phyloP scores from a whole-genome alignment of 192 early-diverging fungal genomes.

The Irineochytrium annulatum region DNA sequence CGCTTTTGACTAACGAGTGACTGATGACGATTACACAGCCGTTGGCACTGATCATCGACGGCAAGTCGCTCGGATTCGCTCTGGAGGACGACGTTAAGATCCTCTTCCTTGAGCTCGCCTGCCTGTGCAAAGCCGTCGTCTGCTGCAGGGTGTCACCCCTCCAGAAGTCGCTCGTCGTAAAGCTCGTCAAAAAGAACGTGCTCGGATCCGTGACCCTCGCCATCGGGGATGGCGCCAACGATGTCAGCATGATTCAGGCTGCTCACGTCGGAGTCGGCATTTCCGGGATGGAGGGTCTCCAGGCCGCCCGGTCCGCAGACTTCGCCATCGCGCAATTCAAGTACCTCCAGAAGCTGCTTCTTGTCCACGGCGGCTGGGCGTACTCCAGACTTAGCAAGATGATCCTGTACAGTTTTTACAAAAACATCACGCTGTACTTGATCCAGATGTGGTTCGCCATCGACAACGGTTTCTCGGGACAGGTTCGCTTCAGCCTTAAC shows the following conservation, averaged over 20 bases:
- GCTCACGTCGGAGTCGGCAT: constrained; percentile 98
- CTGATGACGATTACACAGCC: constrained; percentile 37
- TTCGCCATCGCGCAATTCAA: constrained; percentile 97
- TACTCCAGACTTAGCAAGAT: constrained; percentile 93
- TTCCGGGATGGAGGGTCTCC: constrained; percentile 91
- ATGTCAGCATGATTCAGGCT: constrained; percentile 99
- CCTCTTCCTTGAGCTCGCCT: constrained; percentile 83
- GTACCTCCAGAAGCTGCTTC: constrained; percentile 86
- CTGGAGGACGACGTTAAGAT: constrained; percentile 67
- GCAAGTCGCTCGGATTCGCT: constrained; percentile 85
- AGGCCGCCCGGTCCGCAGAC: constrained; percentile 93
- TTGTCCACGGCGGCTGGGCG: constrained; percentile 98
- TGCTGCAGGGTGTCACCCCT: constrained; percentile 98
- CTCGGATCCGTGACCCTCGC: constrained; percentile 81
- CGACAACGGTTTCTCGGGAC: constrained; percentile 93
- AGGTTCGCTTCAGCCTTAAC: constrained; percentile 27
- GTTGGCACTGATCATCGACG: constrained; percentile 94
- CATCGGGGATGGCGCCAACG: constrained; percentile 99
- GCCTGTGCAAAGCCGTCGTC: constrained; percentile 88
- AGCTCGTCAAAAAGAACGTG: constrained; percentile 85
- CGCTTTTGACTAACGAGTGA: no score
- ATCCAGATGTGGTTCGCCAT: constrained; percentile 97
- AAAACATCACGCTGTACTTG: constrained; percentile 96
- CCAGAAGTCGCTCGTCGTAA: constrained; percentile 97
- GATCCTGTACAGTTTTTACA: constrained; percentile 97